Evolutionary conservation across 192 early-diverging fungal genomes (phyloP), one percentile per base, ranked within the genome.

Genomic region (Mortierella hygrophila): DNA sequence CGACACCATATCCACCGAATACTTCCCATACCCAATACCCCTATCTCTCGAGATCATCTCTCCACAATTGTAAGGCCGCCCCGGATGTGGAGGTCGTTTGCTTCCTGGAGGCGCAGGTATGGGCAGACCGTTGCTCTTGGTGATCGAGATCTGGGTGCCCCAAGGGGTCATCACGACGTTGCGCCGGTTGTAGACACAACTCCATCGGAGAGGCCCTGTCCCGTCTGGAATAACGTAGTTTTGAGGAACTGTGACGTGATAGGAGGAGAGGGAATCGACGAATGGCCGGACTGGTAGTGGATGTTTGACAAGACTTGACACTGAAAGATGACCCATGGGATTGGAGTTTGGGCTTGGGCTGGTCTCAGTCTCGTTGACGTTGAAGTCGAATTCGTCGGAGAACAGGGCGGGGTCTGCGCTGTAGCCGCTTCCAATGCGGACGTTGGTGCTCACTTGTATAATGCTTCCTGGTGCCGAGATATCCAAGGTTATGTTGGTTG

Each of bases 161-260:
- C 2, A 7, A 4, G 68, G 20, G 6, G 70, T 68, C n/a, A 63
- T 21, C 29, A 23, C 44, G 15, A 82, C 68, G 1, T 70, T 10
- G 10, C 5, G 54, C 8, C 9, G 38, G 23, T 44, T 68, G 42
- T 74, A 82, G 52, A 54, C 71, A 26, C 81, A 76, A 44, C 70
- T 70, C 80, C 80, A 76, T 0, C 32, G 6, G 1, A 41, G 26
- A 32, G 80, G 74, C 3, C 74, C 74, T 32, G n/a, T 37, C 13
- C 63, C 54, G 35, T 76, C 11, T 4, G 80, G 73, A 29, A 82
- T 72, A 47, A 82, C 68, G 55, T 71, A 82, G 74, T 76, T 79
- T 54, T 37, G 40, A 40, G 37, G 20, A 35, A 49, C 18, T 32
- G 55, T 29, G 69, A 21, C 6, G 41, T 44, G n/a, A 49, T 44